Percentiles rank a stretch among this genome's conserved stretches.
Evolutionary conservation across 2,329 filamentous ascomycete species (phyloP).

Genomic region (Fusarium aywerte): DNA sequence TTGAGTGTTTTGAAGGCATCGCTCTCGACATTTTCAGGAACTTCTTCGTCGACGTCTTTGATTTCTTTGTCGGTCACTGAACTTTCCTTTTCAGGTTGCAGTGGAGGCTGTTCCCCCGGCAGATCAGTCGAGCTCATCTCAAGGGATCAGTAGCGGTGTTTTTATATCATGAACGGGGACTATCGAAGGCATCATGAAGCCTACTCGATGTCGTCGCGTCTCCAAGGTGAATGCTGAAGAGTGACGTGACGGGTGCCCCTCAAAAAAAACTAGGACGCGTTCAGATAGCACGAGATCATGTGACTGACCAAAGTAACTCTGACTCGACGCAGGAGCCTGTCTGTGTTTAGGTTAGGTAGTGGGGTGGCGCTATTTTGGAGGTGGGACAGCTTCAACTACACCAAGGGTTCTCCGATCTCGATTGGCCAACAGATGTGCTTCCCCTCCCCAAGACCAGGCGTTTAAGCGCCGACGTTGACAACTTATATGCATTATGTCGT

Average conservation of each 20-base stretch:
- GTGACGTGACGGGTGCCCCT: conserved; percentile 38
- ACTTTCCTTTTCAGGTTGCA: conserved; percentile 8
- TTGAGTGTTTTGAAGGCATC: conserved; percentile 71
- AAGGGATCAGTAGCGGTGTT: conserved; percentile 6
- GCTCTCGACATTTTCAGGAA: conserved; percentile 8
- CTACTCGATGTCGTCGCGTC: conserved; percentile 36
- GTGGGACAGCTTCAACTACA: conserved; percentile 42
- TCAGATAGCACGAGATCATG: conserved; percentile 41
- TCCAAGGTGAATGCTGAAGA: conserved; percentile 3
- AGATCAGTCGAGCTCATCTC: conserved; percentile 36
- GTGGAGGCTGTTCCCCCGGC: conserved; percentile 27
- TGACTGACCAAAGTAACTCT: neutral
- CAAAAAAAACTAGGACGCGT: conserved; percentile 26
- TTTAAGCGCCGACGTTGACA: conserved; percentile 49
- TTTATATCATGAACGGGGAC: conserved; percentile 4
- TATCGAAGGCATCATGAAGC: conserved; percentile 38
- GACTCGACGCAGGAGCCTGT: conserved; percentile 5
- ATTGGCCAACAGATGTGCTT: conserved; percentile 42
- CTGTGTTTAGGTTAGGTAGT: conserved; percentile 18
- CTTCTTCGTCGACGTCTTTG: conserved; percentile 9
- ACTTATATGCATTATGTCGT: conserved; percentile 44
- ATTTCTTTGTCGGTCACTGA: conserved; percentile 5
- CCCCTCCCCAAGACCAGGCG: conserved; percentile 42
- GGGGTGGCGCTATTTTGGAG: conserved; percentile 42
- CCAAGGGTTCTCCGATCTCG: conserved; percentile 39